Conservation (phyloP, 352 stramenopile species). For the Pythium angustatum region DNA sequence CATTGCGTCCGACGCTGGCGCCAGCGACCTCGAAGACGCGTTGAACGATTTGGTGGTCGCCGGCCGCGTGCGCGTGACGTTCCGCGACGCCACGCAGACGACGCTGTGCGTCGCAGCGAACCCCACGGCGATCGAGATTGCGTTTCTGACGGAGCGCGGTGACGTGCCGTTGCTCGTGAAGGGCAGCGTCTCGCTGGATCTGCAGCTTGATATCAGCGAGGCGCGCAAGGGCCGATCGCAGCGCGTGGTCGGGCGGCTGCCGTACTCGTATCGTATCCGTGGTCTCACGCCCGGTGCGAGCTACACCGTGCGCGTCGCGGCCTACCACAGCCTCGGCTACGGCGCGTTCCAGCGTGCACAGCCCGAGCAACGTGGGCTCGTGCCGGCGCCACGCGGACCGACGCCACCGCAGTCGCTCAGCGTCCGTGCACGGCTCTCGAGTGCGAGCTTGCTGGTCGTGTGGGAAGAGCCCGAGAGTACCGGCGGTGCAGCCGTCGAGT, state of each 20-base stretch:
- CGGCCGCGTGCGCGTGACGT: constrained; percentile 54
- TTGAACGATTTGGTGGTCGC: constrained; percentile 58
- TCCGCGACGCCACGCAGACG: constrained; percentile 42
- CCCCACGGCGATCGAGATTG: constrained; percentile 44
- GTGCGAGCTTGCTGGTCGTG: constrained; percentile 57
- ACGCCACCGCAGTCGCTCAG: constrained; percentile 76
- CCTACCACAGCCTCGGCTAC: constrained; percentile 95
- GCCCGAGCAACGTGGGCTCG: constrained; percentile 29
- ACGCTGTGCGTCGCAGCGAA: constrained; percentile 45
- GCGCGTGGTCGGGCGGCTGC: constrained; percentile 64
- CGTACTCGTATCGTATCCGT: constrained; percentile 83
- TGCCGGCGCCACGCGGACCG: constrained; percentile 49
- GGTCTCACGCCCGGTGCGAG: constrained; percentile 67
- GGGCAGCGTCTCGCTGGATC: constrained; percentile 1
- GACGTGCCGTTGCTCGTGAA: constrained; percentile 42
- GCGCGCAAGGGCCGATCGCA: constrained; percentile 58
- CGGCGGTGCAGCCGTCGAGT: constrained; percentile 77
- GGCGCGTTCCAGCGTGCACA: constrained; percentile 63
- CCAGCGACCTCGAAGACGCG: constrained; percentile 44
- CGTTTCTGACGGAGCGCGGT: constrained; percentile 53
- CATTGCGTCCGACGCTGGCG: constrained; percentile 43
- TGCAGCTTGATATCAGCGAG: constrained; percentile 32
- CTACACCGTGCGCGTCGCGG: constrained; percentile 91
- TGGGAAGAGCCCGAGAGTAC: constrained; percentile 78
- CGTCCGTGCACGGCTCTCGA: constrained; percentile 70